Base-by-base conservation (phyloP, 2,329 filamentous ascomycete genomes). In the Trichoderma cornu-damae region DNA sequence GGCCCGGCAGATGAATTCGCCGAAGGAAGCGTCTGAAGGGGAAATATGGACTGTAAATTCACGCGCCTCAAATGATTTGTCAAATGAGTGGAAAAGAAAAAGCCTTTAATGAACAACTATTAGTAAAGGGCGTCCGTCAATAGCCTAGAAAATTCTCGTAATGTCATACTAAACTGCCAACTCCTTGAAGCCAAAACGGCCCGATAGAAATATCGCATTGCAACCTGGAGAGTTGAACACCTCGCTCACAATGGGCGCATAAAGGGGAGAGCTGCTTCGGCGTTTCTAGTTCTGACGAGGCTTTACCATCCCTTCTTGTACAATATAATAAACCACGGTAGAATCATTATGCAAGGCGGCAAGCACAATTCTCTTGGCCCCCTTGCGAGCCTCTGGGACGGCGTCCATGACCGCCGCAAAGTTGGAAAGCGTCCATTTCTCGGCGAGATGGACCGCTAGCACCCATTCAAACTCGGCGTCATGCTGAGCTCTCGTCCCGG, bases 261-360 rank as follows among this genome's bases (percentile, higher is more conserved):
- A 28, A 44, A 6, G 16, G 12, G 18, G 11, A 24, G 12, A 26
- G 11, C 42, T 14, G 32, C 79, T 34, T 52, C 51, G 30, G 20
- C 12, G 28, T 47, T 20, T 32, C 16, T 74, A 93, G 69, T 94
- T 94, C 70, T 93, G 89, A 58, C 89, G 79, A 22, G 89, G 89
- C 75, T 93, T 94, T 53, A 93, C 88, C 62, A 92, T 84, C n/a
- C 89, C 89, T 70, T 93, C 88, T 66, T 93, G 89, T 69, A 93
- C 83, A 61, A 92, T 80, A 68, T 94, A 94, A 72, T 93, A 94
- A 38, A 90, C 87, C 16, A 94, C 80, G 0, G 89, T 93, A 62
- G 89, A 92, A 72, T 94, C 89, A 65, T 88, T 84, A 67, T 90
- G 86, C 47, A 90, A 75, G 2, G 86, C 88, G 14, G 87, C 88